Conservation (phyloP, 306 rosid genomes). For the Cicer judaicum region DNA sequence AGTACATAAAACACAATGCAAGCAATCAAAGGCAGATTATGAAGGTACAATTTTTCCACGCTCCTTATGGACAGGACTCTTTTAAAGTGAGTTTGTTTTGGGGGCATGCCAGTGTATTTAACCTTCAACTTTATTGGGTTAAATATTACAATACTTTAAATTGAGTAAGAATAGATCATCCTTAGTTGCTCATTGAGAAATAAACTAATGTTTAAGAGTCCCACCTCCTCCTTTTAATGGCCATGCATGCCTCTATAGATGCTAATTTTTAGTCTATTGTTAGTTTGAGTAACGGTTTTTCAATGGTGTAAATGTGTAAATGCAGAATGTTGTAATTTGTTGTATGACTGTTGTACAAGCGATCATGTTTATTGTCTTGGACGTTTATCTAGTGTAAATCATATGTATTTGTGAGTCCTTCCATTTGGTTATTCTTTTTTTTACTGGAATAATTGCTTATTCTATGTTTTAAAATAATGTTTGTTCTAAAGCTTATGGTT, state of each 20-base stretch:
- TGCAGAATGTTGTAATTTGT: slow-evolving; percentile 22
- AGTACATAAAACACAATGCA: slow-evolving; percentile 10
- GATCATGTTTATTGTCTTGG: slow-evolving; percentile 1
- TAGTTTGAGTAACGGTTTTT: slow-evolving; percentile 34
- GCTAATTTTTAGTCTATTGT: not conserved
- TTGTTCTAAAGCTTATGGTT: too few species aligned
- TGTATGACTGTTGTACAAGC: not conserved
- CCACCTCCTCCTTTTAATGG: not conserved
- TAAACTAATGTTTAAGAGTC: not conserved
- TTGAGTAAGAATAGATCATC: not conserved
- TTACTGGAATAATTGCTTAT: not conserved
- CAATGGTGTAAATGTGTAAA: slow-evolving; percentile 40
- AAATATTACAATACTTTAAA: slow-evolving; percentile 4
- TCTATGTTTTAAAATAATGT: too few species aligned
- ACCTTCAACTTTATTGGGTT: slow-evolving; percentile 3
- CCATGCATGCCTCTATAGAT: not conserved
- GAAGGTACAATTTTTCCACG: slow-evolving; percentile 35
- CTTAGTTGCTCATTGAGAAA: not conserved
- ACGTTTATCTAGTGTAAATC: not conserved
- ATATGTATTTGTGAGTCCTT: not conserved
- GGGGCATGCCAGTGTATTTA: not conserved
- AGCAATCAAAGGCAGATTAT: slow-evolving; percentile 6
- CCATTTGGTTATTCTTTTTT: too few species aligned
- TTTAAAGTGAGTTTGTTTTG: slow-evolving; percentile 2
- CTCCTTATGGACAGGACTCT: not conserved